Evolutionary conservation across 2,329 filamentous ascomycete species (phyloP).

Genomic region (Phialocephala sp.): DNA sequence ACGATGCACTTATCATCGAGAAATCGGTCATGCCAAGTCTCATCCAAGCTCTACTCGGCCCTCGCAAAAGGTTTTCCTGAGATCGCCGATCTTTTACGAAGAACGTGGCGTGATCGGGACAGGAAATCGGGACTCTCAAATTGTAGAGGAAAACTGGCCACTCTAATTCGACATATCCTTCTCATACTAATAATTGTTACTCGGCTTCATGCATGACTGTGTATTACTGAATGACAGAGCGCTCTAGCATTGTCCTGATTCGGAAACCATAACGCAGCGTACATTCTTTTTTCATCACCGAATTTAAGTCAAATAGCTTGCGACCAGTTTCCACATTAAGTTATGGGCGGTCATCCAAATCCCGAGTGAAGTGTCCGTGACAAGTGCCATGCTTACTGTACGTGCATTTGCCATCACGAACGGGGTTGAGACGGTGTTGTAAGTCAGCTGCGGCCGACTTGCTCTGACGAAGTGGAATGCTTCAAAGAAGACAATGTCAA

Average conservation of each 20-base stretch:
- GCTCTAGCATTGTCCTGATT: neutral
- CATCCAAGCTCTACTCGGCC: neutral
- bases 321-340: neutral
- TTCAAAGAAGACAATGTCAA: neutral
- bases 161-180: neutral
- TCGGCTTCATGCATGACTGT: neutral
- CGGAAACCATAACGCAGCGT: neutral
- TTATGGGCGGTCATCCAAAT: neutral
- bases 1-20: conserved; percentile 11
- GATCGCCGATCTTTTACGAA: neutral
- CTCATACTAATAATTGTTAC: neutral
- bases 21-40: conserved; percentile 14
- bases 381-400: neutral
- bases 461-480: neutral
- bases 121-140: neutral
- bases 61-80: neutral
- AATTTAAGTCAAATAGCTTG: too few relatives aligned
- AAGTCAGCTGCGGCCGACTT: neutral
- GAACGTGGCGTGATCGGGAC: neutral
- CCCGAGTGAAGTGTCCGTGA: neutral
- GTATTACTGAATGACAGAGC: too few relatives aligned
- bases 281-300: neutral
- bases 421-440: neutral
- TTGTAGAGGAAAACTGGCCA: neutral
- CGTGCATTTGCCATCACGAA: neutral